Evolutionary conservation across 2,329 filamentous ascomycete genomes (phyloP), one percentile per base, ranked within the genome.

Genomic region (Elsinoe necatrix): DNA sequence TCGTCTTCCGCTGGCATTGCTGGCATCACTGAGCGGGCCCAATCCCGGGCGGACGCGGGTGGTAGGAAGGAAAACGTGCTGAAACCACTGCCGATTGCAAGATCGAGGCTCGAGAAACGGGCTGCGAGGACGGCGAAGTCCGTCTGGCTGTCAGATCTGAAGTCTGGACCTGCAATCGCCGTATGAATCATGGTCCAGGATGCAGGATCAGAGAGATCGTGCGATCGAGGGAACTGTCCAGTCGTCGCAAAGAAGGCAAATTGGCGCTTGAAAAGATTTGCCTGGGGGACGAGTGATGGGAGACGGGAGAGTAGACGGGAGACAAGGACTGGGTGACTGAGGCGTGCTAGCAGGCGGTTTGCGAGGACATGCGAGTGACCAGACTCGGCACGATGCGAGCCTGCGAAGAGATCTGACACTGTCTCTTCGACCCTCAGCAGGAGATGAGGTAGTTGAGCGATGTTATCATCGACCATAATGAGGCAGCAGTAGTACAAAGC

Each of bases 111-210:
- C 2, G 78, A 72, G 2, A 87, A 75, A 14, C 83, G 76, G 1
- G 86, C 83, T 31, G 78, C 75, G 1, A 96, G 78, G 56, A 84
- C 77, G 14, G 76, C 73, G 69, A 87, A 95, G 69, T 95, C 73
- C 14, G 84, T 87, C 27, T 75, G 63, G 14, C 73, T 72, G 2
- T 69, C 75, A 61, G 85, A 72, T 20, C 69, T 66, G 63, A 86
- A 86, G 18, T 71, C 57, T 16, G 65, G 58, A 14, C 57, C 2
- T 51, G 50, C 27, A 16, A 59, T 37, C 4, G 11, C 14, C 0
- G 25, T 39, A 16, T 47, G 57, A 14, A 60, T 57, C 14, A 41
- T 25, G 4, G 29, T 9, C 31, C 48, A 42, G 2, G 39, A 37
- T 2, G 52, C 21, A 14, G 35, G 5, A 14, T 55, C 27, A 2